phyloP scores from a whole-genome alignment of 1,139 yeast genomes.

The Yamadazyma jaroonii region DNA sequence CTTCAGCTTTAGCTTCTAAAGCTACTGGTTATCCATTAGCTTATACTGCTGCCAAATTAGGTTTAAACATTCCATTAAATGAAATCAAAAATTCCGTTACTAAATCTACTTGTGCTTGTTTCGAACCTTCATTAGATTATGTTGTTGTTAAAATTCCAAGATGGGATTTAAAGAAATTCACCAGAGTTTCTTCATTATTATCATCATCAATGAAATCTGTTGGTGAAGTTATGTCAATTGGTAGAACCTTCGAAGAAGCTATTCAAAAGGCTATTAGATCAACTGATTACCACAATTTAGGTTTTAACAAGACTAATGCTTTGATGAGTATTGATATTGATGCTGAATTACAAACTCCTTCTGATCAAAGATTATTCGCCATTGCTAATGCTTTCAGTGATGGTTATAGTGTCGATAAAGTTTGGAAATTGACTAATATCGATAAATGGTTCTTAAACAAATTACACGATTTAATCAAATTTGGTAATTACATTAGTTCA shows the following conservation, averaged over 20 bases:
- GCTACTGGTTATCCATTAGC: slow-evolving; percentile 99
- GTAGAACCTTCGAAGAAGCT: slow-evolving; percentile 97
- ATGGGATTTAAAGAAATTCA: slow-evolving; percentile 97
- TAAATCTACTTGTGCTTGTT: slow-evolving; percentile 92
- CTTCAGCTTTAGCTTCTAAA: slow-evolving; percentile 97
- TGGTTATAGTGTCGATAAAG: slow-evolving; percentile 89
- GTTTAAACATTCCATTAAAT: slow-evolving; percentile 88
- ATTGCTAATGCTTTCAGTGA: slow-evolving; percentile 87
- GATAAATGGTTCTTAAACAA: slow-evolving; percentile 97
- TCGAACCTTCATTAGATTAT: slow-evolving; percentile 96
- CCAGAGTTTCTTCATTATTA: slow-evolving; percentile 83
- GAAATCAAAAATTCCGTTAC: slow-evolving; percentile 94
- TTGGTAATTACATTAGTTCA: slow-evolving; percentile 60
- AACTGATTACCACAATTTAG: slow-evolving; percentile 90
- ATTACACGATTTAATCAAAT: slow-evolving; percentile 66
- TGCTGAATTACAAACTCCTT: slow-evolving; percentile 87
- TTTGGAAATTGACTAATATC: slow-evolving; percentile 88
- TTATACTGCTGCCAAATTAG: slow-evolving; percentile 96
- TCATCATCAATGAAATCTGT: slow-evolving; percentile 98
- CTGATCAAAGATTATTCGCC: slow-evolving; percentile 95
- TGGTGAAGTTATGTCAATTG: slow-evolving; percentile 98
- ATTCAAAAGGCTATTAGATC: slow-evolving; percentile 97
- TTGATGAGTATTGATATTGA: slow-evolving; percentile 89
- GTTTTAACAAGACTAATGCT: slow-evolving; percentile 87
- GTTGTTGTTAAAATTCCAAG: slow-evolving; percentile 98